Evolutionary conservation across 2,329 filamentous ascomycete genomes (phyloP), one percentile per base, ranked within the genome.

Genomic region (Colletotrichum sp.): DNA sequence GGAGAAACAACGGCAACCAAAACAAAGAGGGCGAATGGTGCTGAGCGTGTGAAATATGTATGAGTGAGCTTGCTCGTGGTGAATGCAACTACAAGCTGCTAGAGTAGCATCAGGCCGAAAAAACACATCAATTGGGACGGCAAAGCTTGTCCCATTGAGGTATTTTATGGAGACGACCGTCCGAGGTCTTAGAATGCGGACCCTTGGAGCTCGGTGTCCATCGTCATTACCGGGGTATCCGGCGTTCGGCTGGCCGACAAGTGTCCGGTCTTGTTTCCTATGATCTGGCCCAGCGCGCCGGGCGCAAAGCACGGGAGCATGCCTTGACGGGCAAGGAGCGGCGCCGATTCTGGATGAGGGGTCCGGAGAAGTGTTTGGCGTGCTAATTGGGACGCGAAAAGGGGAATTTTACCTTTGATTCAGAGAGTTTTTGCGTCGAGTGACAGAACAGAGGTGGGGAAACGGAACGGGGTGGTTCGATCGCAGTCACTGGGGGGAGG

Each of bases 211-310:
- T 63, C 58, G 56, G 43, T 52, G 69, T 26, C 58, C 63, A 75
- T 73, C 63, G 58, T 75, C 58, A 73, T 73, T 61, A 16, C 73
- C 64, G 73, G 69, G 64, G 58, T 64, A 75, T 73, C 73, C 73
- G 73, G 58, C 73, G 32, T 73, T 69, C 18, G 58, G 55, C 24
- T 36, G 43, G 43, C 32, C 32, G 48, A 61, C 30, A 43, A 58
- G 64, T 59, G 43, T 69, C 58, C 63, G 52, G 56, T 48, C 55
- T n/a, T 63, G 48, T 56, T 38, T 52, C 48, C 21, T 28, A 55
- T 13, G 36, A 6, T 32, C 28, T 38, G n/a, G 21, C 36, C 61
- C 24, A 38, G 61, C 61, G 24, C n/a, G 30, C 61, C 61, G 64
- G 48, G 55, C 61, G 61, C 36, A 26, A 43, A 34, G 32, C 28